Base-by-base conservation (phyloP, 2,329 filamentous ascomycete genomes). In the Atkinsonella texensis region DNA sequence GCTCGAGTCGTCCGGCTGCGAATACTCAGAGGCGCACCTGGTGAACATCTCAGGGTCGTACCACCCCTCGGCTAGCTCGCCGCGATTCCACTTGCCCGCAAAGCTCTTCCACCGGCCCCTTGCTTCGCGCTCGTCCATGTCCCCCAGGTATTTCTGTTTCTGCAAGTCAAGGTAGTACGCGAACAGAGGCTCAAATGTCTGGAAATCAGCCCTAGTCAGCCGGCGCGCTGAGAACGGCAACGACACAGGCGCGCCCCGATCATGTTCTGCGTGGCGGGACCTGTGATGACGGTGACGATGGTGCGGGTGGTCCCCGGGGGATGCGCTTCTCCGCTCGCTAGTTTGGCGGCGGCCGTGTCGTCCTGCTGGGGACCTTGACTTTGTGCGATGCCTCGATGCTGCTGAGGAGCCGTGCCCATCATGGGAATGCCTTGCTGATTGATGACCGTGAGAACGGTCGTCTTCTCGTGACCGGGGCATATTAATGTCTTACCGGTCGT, bases 51-150 rank as follows among this genome's bases (percentile, higher is more conserved):
- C 78, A 8, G 89, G 86, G 62, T 94, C 88, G 68, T 97, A 98
- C 91, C 91, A 98, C 46, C 88, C 88, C 66, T 91, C 85, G 4
- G 87, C 85, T 56, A 97, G 74, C 69, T 91, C 87, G 63, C 83
- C 85, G 60, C 81, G 80, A 71, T 98, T 98, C 91, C 93, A 98
- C 74, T 89, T 91, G 4, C 79, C 75, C 12, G 91, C 66, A 61
- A 97, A 98, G 64, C 89, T 91, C 75, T 95, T 95, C 89, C 91
- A 98, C 51, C 91, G 74, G 1, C 90, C 89, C 57, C 77, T 84
- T 1, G 83, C 69, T 64, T 96, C 90, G n/a, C 79, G 76, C 56
- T 88, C 83, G 52, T 81, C 77, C 58, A 97, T 73, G 10, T 79
- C 76, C 17, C 82, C 74, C 1, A 94, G 70, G 50, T 84, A 70